Evolutionary conservation across 2,329 filamentous ascomycete species (phyloP), one percentile per base, ranked within the genome.

Genomic region (Fusarium staphyleae): DNA sequence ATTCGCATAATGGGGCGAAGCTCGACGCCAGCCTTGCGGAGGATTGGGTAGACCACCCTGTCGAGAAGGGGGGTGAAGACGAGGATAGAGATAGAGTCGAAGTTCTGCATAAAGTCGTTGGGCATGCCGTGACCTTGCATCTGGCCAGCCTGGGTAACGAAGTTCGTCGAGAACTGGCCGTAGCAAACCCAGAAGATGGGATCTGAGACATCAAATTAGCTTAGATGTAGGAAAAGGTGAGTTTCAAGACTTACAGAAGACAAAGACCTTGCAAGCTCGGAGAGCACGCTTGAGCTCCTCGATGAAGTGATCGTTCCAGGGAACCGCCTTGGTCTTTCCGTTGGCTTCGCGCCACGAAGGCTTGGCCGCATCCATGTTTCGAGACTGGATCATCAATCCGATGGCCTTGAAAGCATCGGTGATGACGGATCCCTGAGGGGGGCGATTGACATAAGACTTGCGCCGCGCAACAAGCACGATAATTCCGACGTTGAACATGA

Each of bases 191-290:
- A 89, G 76, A 84, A 88, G 63, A 87, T 78, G 28, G 86, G 85
- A 59, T 84, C 66, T 68, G 32, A n/a, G 49, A 19, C 12, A 43
- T 14, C 13, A 30, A 4, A 16, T 43, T 29, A 34, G 37, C 19
- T 7, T 7, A 3, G 15, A 14, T 13, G 16, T 10, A n/a, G 8
- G 5, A 3, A 11, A 11, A 24, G 9, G 15, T 8, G 10, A 12
- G 1, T 1, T 15, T 4, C 34, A 6, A 4, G 11, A 57, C 71
- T 67, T 57, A 69, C 65, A 86, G 68, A 87, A 86, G 57, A 80
- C 67, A 57, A 91, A 90, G 48, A 90, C 87, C 64, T 87, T 85
- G 78, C 88, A 91, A 13, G 87, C 88, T 81, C 88, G 70, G 5
- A 81, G 70, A 2, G 77, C 68, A 78, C 86, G 85, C 75, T 87